Evolutionary conservation across 2,329 filamentous ascomycete genomes (phyloP), one percentile per base, ranked within the genome.

Genomic region (Colletotrichum sp.): DNA sequence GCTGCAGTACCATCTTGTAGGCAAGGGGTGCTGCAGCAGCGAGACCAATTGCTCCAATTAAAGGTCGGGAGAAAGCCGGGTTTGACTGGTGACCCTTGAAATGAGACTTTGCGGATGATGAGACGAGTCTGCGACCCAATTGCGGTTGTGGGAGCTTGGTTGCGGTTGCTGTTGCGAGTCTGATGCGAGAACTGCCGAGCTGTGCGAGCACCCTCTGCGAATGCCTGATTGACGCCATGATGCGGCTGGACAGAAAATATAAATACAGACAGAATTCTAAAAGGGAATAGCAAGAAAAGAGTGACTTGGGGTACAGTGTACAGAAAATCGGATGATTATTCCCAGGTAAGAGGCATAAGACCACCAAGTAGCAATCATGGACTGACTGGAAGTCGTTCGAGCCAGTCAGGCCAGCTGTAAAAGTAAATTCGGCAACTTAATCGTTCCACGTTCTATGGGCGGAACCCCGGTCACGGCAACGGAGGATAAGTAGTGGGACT

Each of bases 1-100:
- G 30, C 34, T 28, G 72, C 73, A 84, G 76, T 85, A 92, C 91
- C 88, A 92, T 90, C 73, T 89, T 90, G 85, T 92, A 93, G 63
- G 90, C 85, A 55, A 93, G 78, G 9, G 89, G 86, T 30, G 87
- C 86, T 60, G 89, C 85, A 78, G 91, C 86, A 75, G 89, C 87
- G 68, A 92, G 79, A 74, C 89, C 87, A 66, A 83, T 82, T 48
- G 84, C 85, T 65, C 83, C 83, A 78, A 85, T 74, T 8, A 78
- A 48, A 61, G 72, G 48, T 52, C 70, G 71, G 60, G 64, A 77
- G 55, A 34, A 64, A 32, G 66, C 36, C n/a, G 76, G 65, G 34
- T 70, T 36, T 15, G 72, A 63, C 59, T 71, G 67, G 15, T 74
- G 71, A 44, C 67, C 68, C 64, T 68, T 75, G 68, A 55, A 78